These are phyloP conservation scores for Cordyceps cateniannulata DNA, from an alignment of 2,329 filamentous ascomycete species.

Conservation along the genomic window DNA sequence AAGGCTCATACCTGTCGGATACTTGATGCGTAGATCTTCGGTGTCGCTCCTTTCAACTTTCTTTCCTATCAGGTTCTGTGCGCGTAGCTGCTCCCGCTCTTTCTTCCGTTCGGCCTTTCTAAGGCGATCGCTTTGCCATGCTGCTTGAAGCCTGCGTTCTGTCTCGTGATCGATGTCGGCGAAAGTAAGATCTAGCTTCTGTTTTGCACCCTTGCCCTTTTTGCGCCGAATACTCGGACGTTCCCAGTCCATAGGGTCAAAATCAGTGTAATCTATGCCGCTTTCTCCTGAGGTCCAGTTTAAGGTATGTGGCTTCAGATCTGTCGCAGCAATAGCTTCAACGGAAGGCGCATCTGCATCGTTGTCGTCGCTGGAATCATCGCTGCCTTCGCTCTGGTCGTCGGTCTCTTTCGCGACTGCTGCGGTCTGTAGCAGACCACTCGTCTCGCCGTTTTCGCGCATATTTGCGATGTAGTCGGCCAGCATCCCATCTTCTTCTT, in stretches of 20 bases:
- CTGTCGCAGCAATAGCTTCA: neutral
- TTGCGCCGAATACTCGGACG: slow-evolving; percentile 57
- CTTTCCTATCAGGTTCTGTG: slow-evolving; percentile 59
- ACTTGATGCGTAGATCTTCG: slow-evolving; percentile 61
- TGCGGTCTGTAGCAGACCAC: slow-evolving; percentile 40
- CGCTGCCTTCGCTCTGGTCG: neutral
- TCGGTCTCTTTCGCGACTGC: neutral
- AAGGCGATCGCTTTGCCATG: slow-evolving; percentile 61
- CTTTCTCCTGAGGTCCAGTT: slow-evolving; percentile 21
- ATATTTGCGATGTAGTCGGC: slow-evolving; percentile 69
- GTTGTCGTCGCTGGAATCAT: neutral
- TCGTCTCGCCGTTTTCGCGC: slow-evolving; percentile 43
- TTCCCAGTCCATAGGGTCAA: slow-evolving; percentile 82
- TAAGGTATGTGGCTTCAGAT: slow-evolving; percentile 27
- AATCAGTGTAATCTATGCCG: slow-evolving; percentile 48
- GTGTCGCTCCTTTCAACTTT: slow-evolving; percentile 45
- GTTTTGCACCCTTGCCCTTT: slow-evolving; percentile 57
- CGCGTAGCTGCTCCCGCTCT: slow-evolving; percentile 62
- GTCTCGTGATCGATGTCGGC: slow-evolving; percentile 62
- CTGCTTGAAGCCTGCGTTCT: slow-evolving; percentile 48
- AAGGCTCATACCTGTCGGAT: slow-evolving; percentile 64
- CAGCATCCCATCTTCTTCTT: slow-evolving; percentile 50
- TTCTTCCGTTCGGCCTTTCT: slow-evolving; percentile 67
- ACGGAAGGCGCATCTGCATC: neutral
- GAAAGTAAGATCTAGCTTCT: slow-evolving; percentile 35